Conservation (phyloP, 1,139 yeast genomes). For the Geotrichum citri-aurantii region DNA sequence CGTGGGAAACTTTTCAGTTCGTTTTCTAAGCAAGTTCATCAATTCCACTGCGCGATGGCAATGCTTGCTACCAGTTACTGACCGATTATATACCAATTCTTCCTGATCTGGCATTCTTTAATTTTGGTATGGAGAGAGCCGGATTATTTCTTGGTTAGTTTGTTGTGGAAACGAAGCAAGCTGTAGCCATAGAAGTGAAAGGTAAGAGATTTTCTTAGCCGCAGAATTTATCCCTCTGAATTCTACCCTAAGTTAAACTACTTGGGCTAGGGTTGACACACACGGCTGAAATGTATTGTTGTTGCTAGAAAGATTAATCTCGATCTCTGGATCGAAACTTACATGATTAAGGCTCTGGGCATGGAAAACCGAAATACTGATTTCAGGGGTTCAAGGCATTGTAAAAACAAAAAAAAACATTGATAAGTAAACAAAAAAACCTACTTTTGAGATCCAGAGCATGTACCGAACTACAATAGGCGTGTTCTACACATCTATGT, state of each 20-base stretch:
- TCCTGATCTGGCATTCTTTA: neutral
- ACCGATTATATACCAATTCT: neutral
- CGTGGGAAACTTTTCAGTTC: neutral
- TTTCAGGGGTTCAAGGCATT: too few species aligned
- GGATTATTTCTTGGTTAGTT: too few species aligned
- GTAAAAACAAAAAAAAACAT: too few species aligned
- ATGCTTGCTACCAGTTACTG: neutral
- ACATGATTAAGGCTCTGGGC: neutral
- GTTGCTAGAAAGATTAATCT: neutral
- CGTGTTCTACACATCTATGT: neutral
- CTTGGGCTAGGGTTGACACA: neutral
- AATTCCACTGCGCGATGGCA: neutral
- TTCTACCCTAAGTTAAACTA: neutral
- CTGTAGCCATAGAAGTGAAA: neutral
- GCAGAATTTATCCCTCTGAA: neutral
- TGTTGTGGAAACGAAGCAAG: neutral
- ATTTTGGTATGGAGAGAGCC: neutral
- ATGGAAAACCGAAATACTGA: too few species aligned
- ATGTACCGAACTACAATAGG: neutral
- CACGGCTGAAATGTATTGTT: neutral
- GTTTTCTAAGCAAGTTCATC: neutral
- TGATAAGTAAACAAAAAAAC: too few species aligned
- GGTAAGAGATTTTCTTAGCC: neutral
- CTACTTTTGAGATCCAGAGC: neutral
- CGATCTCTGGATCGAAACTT: neutral